Evolutionary conservation across 352 stramenopile genomes (phyloP).

Genomic region (Globisporangium mamillatum): DNA sequence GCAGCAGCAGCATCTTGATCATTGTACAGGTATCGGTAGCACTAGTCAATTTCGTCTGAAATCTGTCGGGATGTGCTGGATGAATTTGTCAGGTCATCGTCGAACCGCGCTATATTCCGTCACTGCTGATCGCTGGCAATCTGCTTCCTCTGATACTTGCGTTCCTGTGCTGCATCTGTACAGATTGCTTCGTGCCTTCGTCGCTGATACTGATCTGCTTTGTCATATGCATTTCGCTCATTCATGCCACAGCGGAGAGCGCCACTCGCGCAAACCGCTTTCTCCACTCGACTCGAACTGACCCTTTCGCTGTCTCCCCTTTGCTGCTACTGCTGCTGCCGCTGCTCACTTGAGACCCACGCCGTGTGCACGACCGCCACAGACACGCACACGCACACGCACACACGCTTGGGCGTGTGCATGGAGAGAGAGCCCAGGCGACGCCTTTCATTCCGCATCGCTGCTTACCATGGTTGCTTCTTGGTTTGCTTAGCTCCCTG

Average conservation of each 20-base stretch:
- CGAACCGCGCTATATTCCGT: neutral
- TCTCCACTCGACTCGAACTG: neutral
- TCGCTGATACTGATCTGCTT: neutral
- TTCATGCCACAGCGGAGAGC: neutral
- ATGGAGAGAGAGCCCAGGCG: neutral
- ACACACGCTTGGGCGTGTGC: neutral
- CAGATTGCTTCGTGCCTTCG: neutral
- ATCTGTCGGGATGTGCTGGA: neutral
- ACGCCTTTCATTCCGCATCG: neutral
- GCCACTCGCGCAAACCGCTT: neutral
- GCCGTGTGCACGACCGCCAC: neutral
- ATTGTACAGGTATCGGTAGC: neutral
- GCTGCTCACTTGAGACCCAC: neutral
- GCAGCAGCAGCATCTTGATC: neutral
- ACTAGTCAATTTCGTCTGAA: neutral
- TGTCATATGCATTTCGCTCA: neutral
- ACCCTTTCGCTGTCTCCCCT: neutral
- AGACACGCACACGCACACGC: neutral
- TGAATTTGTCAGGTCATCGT: neutral
- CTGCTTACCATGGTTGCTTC: constrained; percentile 83
- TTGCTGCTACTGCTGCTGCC: neutral
- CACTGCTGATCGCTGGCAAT: neutral
- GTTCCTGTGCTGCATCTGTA: neutral
- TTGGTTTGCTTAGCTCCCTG: constrained; percentile 79
- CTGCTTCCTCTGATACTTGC: neutral